Evolutionary conservation across 768 basidiomycete genomes (phyloP).

Genomic region (Cystobasidium tubakii): DNA sequence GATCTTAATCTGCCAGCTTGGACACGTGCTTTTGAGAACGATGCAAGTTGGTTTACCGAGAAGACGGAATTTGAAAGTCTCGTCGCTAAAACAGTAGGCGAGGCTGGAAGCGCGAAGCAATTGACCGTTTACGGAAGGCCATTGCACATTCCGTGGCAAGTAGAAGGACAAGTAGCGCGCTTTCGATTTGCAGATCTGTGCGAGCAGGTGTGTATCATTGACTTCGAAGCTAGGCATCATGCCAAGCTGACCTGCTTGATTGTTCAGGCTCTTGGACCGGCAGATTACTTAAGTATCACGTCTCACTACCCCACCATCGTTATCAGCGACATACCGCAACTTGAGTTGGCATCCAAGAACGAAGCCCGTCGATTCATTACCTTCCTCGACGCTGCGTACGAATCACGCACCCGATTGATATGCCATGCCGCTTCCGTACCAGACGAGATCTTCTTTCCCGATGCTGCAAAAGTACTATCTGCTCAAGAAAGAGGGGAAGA

Average conservation of each 20-base stretch:
- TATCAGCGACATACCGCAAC: constrained; percentile 55
- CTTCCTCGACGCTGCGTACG: constrained; percentile 58
- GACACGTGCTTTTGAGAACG: constrained; percentile 42
- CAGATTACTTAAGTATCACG: constrained; percentile 59
- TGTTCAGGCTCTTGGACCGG: constrained; percentile 55
- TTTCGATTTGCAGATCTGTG: constrained; percentile 58
- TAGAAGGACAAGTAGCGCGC: constrained; percentile 50
- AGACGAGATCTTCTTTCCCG: constrained; percentile 59
- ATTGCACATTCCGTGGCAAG: constrained; percentile 54
- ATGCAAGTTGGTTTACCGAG: constrained; percentile 42
- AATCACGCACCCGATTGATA: constrained; percentile 42
- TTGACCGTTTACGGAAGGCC: constrained; percentile 56
- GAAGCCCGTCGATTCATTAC: constrained; percentile 61
- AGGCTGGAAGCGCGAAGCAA: constrained; percentile 39
- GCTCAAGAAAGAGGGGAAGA: constrained; percentile 24
- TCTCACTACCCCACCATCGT: constrained; percentile 56
- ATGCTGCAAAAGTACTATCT: constrained; percentile 48
- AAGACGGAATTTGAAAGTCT: constrained; percentile 38
- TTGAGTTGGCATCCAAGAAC: constrained; percentile 57
- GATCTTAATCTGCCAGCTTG: not conserved
- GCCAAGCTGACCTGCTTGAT: not conserved
- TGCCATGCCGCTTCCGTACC: constrained; percentile 52
- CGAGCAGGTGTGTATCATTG: constrained; percentile 44
- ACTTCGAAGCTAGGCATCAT: too few relatives aligned
- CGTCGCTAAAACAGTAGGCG: constrained; percentile 15